A percentile compares a stretch with the other conserved stretches of the same genome.
phyloP scores from a whole-genome alignment of 768 basidiomycete genomes.

The Tubosaeta sp. region DNA sequence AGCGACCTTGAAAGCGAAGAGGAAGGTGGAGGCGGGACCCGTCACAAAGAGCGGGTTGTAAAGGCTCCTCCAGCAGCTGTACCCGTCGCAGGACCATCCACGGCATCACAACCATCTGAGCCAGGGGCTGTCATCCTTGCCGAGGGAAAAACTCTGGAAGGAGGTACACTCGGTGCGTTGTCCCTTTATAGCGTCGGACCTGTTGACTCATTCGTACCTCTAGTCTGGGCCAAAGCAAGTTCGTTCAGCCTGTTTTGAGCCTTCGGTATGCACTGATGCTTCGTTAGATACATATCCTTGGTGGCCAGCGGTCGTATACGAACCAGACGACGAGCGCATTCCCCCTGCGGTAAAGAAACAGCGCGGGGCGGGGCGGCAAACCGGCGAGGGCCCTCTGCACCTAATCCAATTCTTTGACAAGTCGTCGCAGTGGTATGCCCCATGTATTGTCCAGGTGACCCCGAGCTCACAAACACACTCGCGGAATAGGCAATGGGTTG shows the following conservation, averaged over 20 bases:
- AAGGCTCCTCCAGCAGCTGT: background rate
- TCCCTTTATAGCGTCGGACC: background rate
- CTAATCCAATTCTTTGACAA: slow-evolving; percentile 82
- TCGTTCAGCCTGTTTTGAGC: slow-evolving; percentile 14
- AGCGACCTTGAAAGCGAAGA: slow-evolving; percentile 40
- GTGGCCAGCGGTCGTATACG: slow-evolving; percentile 82
- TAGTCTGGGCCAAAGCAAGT: slow-evolving; percentile 87
- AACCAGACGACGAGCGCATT: slow-evolving; percentile 55
- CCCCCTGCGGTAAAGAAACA: slow-evolving; percentile 37
- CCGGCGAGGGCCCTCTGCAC: slow-evolving; percentile 44
- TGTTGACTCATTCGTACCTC: background rate
- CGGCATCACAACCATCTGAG: slow-evolving; percentile 12
- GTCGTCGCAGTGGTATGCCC: slow-evolving; percentile 53
- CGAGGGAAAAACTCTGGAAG: slow-evolving; percentile 37
- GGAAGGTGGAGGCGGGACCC: slow-evolving; percentile 8
- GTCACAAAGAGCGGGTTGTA: slow-evolving; percentile 4
- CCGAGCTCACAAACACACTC: background rate
- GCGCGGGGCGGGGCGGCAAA: slow-evolving; percentile 28
- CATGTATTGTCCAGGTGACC: background rate
- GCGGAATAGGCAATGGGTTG: slow-evolving; percentile 57
- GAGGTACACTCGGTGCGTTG: slow-evolving; percentile 60
- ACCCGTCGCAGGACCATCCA: slow-evolving; percentile 8
- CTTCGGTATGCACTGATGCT: slow-evolving; percentile 3
- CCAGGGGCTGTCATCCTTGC: slow-evolving; percentile 33
- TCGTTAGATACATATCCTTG: slow-evolving; percentile 70